Percentiles rank a stretch among this genome's conserved stretches.
Conservation (phyloP, 2,329 filamentous ascomycete genomes). For the Hypoxylon sp. region DNA sequence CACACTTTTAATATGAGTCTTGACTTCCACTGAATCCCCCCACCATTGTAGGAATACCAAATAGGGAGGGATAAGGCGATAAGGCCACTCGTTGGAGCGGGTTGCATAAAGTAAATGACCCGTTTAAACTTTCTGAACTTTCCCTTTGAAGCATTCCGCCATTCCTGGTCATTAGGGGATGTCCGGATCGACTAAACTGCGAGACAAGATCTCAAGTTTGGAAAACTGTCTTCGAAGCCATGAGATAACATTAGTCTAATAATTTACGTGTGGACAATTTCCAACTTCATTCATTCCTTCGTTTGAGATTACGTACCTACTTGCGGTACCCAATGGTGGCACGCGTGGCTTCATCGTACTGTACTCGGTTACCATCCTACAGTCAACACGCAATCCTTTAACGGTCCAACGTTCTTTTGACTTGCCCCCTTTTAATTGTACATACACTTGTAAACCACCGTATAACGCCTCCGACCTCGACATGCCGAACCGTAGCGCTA, state of each 20-base stretch:
- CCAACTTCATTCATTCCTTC: slow-evolving; percentile 33
- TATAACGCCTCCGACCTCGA: slow-evolving; percentile 23
- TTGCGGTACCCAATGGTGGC: slow-evolving; percentile 15
- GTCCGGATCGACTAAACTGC: slow-evolving; percentile 27
- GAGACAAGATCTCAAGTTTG: slow-evolving; percentile 23
- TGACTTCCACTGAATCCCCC: slow-evolving; percentile 9
- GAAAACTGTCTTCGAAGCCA: slow-evolving; percentile 20
- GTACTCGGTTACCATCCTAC: slow-evolving; percentile 9
- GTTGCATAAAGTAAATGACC: slow-evolving; percentile 1
- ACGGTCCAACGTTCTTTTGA: slow-evolving; percentile 19
- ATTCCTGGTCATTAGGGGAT: slow-evolving; percentile 33
- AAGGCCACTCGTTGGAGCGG: slow-evolving; percentile 1
- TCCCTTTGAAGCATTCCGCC: slow-evolving; percentile 11
- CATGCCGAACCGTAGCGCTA: slow-evolving; percentile 64
- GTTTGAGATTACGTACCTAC: slow-evolving; percentile 18
- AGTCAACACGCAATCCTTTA: slow-evolving; percentile 14
- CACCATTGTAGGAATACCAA: slow-evolving; percentile 18
- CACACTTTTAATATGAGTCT: slow-evolving; percentile 23
- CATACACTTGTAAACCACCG: slow-evolving; percentile 10
- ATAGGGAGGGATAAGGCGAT: slow-evolving; percentile 17
- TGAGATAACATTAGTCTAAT: slow-evolving; percentile 34
- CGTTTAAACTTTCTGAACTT: slow-evolving; percentile 22
- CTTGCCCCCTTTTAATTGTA: slow-evolving; percentile 22
- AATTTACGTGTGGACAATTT: slow-evolving; percentile 23
- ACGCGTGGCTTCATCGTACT: slow-evolving; percentile 30